Evolutionary conservation across 116 monocot genomes (phyloP).

Genomic region (Phalaenopsis hybrid): DNA sequence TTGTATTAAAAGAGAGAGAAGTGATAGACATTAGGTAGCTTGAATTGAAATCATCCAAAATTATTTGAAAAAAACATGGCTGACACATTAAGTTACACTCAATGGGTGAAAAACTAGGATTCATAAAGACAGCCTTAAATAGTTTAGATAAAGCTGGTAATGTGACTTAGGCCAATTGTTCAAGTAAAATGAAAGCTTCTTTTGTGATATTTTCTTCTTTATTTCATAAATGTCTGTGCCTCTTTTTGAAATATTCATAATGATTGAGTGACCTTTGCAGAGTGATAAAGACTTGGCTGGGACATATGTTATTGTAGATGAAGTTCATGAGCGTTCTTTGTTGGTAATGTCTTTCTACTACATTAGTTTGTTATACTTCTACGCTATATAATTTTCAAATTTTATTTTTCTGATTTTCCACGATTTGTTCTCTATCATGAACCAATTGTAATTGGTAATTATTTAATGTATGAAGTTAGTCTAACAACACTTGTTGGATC

Average conservation of each 20-base stretch:
- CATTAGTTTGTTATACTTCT: neutral
- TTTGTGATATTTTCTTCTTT: neutral
- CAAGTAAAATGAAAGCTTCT: neutral
- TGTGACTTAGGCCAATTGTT: neutral
- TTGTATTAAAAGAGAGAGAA: too few species aligned
- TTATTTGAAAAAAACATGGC: neutral
- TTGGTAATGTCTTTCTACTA: constrained; percentile 41
- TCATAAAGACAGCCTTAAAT: neutral
- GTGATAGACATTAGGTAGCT: too few species aligned
- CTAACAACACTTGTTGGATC: neutral
- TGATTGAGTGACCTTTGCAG: constrained; percentile 32
- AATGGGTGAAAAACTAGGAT: neutral
- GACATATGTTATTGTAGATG: constrained; percentile 90
- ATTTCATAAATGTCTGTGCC: neutral
- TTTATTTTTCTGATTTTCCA: neutral
- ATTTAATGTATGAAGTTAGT: neutral
- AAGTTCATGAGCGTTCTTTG: constrained; percentile 97
- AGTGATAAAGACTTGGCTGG: constrained; percentile 67
- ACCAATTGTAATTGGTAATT: neutral
- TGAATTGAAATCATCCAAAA: too few species aligned
- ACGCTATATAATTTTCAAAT: neutral
- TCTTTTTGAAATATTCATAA: neutral
- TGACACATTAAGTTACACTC: neutral
- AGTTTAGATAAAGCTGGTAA: neutral
- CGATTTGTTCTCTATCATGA: neutral